Evolutionary conservation across 2,329 filamentous ascomycete species (phyloP).

Genomic region (Fusarium fracticaudum): DNA sequence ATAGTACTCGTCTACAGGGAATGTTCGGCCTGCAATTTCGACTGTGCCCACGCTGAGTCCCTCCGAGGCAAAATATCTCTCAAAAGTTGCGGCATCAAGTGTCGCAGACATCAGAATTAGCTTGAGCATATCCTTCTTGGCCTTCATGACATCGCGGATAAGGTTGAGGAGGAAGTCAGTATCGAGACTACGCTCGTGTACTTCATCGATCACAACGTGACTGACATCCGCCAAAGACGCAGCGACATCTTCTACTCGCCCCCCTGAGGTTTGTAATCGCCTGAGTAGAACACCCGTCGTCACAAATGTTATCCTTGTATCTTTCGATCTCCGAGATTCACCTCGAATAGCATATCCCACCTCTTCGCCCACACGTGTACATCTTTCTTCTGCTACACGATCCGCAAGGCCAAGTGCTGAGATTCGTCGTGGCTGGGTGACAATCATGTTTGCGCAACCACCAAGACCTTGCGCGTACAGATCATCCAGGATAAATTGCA

Average conservation of each 20-base stretch:
- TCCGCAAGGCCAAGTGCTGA: constrained; percentile 94
- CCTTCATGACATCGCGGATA: constrained; percentile 86
- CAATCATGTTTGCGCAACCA: constrained; percentile 85
- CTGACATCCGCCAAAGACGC: constrained; percentile 88
- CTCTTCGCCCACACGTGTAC: constrained; percentile 81
- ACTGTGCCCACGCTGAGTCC: constrained; percentile 74
- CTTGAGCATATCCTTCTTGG: constrained; percentile 81
- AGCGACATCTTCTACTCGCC: constrained; percentile 80
- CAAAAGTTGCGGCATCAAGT: constrained; percentile 79
- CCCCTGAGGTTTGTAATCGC: constrained; percentile 89
- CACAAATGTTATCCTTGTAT: constrained; percentile 97
- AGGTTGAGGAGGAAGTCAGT: constrained; percentile 98
- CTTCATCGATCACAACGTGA: constrained; percentile 95
- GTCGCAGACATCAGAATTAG: constrained; percentile 99
- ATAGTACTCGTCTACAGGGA: constrained; percentile 91
- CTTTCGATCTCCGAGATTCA: constrained; percentile 80
- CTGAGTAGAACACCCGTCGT: constrained; percentile 96
- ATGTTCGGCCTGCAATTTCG: constrained; percentile 90
- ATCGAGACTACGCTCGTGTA: constrained; percentile 96
- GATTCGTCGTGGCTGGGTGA: constrained; percentile 94
- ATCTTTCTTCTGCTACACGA: constrained; percentile 92
- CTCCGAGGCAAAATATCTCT: constrained; percentile 71
- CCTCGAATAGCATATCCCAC: constrained; percentile 97
- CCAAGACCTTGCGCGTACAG: constrained; percentile 82
- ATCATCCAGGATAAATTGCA: constrained; percentile 95